Conservation (phyloP, 2,329 filamentous ascomycete species). For the Fulvia fulva region DNA sequence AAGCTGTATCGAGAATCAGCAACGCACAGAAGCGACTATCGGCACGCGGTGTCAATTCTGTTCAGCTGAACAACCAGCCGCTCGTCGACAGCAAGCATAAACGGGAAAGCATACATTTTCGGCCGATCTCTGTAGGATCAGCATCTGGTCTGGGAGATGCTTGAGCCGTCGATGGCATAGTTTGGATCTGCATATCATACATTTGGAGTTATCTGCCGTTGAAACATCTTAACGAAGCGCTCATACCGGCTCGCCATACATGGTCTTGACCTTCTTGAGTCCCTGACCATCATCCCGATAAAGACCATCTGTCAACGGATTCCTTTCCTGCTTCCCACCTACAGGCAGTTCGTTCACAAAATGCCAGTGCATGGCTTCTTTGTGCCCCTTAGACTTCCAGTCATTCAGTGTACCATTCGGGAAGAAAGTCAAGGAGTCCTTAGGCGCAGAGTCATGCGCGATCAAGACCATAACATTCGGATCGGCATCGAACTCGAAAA, state of each 20-base stretch:
- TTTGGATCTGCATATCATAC: not conserved
- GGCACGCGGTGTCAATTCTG: not conserved
- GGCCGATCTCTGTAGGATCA: not conserved
- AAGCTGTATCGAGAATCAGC: not conserved
- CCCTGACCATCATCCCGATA: slow-evolving; percentile 15
- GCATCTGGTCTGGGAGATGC: not conserved
- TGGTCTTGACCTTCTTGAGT: slow-evolving; percentile 15
- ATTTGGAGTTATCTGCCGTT: not conserved
- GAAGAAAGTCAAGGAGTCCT: slow-evolving; percentile 18
- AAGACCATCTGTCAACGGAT: slow-evolving; percentile 18
- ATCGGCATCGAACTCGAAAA: slow-evolving; percentile 23
- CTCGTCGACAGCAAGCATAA: not conserved
- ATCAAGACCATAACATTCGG: slow-evolving; percentile 22
- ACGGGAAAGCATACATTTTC: not conserved
- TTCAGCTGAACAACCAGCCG: not conserved
- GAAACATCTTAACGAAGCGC: not conserved
- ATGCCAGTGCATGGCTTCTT: slow-evolving; percentile 23
- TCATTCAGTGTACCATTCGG: slow-evolving; percentile 22
- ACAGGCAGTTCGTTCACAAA: slow-evolving; percentile 24
- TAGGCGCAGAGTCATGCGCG: slow-evolving; percentile 22
- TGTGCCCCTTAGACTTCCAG: slow-evolving; percentile 21
- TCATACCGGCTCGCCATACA: slow-evolving; percentile 10
- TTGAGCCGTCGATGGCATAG: not conserved
- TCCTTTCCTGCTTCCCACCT: slow-evolving; percentile 11
- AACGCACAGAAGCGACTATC: not conserved